Evolutionary conservation across 2,329 filamentous ascomycete genomes (phyloP).

Genomic region (Penicillium sp.): DNA sequence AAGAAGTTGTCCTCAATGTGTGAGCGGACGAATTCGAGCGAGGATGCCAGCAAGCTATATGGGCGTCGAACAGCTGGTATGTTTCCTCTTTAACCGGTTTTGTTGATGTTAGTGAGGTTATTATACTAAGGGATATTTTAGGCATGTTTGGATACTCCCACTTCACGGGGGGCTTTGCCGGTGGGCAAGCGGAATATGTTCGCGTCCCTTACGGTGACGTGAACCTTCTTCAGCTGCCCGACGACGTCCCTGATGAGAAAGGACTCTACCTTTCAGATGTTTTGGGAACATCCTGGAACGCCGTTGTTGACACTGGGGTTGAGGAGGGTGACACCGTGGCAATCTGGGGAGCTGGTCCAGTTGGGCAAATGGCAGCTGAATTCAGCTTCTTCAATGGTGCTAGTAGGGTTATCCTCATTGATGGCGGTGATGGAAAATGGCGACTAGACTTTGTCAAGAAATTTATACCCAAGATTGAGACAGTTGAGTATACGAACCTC

Average conservation of each 20-base stretch:
- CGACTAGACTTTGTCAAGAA: constrained; percentile 70
- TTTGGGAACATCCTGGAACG: constrained; percentile 77
- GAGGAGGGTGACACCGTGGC: constrained; percentile 76
- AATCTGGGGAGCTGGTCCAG: constrained; percentile 84
- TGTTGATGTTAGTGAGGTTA: neutral
- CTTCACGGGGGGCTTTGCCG: constrained; percentile 84
- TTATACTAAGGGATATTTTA: constrained; percentile 6
- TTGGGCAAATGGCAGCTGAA: constrained; percentile 77
- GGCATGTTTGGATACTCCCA: constrained; percentile 72
- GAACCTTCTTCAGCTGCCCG: constrained; percentile 79
- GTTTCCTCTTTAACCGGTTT: constrained; percentile 13
- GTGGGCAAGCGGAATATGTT: constrained; percentile 85
- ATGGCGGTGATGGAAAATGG: constrained; percentile 65
- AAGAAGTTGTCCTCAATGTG: constrained; percentile 80
- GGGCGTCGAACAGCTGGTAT: constrained; percentile 73
- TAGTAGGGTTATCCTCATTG: constrained; percentile 76
- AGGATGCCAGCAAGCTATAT: constrained; percentile 73
- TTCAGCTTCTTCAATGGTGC: constrained; percentile 74
- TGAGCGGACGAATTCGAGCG: constrained; percentile 77
- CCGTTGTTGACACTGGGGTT: constrained; percentile 82
- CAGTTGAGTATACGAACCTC: constrained; percentile 71
- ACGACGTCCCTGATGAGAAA: constrained; percentile 82
- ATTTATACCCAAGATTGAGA: constrained; percentile 69
- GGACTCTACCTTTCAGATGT: constrained; percentile 82
- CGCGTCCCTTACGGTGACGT: constrained; percentile 80